Percentiles rank a stretch among this genome's conserved stretches.
Conservation (phyloP, 2,329 filamentous ascomycete genomes). For the Aspergillus bombycis region DNA sequence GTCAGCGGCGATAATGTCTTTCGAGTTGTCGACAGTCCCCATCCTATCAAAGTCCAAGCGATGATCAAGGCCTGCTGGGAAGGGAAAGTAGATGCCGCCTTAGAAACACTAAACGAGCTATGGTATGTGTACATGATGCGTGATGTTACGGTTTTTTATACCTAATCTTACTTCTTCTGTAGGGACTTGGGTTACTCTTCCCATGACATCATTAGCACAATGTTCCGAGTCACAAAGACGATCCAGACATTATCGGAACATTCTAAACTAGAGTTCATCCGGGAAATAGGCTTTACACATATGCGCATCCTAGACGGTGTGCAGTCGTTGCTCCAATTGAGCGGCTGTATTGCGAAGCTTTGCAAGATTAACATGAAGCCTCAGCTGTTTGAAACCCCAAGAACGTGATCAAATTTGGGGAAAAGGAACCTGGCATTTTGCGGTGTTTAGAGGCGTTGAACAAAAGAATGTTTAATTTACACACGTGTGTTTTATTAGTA, state of each 20-base stretch:
- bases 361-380: constrained; percentile 98
- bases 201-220: constrained; percentile 97
- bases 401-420: constrained; percentile 24
- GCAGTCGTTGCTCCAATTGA: constrained; percentile 90
- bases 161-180: constrained; percentile 1
- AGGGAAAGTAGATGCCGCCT: constrained; percentile 81
- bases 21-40: constrained; percentile 93
- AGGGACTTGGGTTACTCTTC: constrained; percentile 91
- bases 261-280: constrained; percentile 94
- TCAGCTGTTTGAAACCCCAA: constrained; percentile 66
- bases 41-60: constrained; percentile 96
- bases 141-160: constrained; percentile 8
- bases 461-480: neutral
- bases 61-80: constrained; percentile 98
- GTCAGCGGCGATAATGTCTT: constrained; percentile 99
- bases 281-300: constrained; percentile 97
- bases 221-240: constrained; percentile 98
- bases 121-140: constrained; percentile 60
- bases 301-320: constrained; percentile 99
- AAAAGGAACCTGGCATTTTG: constrained; percentile 23
- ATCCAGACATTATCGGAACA: constrained; percentile 91
- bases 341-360: constrained; percentile 85
- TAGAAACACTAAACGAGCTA: constrained; percentile 84
- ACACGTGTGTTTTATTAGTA: neutral
- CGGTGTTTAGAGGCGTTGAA: constrained; percentile 28